phyloP scores from a whole-genome alignment of 208 protist species.

The Porcisia hertigi region DNA sequence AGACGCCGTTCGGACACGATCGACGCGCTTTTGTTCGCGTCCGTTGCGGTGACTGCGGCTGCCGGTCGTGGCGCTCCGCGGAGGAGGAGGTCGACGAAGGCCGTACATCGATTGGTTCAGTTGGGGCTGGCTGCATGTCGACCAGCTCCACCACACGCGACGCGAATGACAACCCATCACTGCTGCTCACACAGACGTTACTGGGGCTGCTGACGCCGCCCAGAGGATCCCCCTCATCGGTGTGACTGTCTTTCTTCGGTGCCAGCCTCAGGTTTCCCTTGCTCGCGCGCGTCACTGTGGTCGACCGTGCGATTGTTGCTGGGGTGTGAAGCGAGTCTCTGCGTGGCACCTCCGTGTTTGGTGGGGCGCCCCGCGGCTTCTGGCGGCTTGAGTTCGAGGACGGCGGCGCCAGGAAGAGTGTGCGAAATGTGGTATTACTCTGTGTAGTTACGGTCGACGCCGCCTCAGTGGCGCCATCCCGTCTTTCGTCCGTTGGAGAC shows the following conservation, averaged over 20 bases:
- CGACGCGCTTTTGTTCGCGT: neutral
- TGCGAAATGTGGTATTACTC: neutral
- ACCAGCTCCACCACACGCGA: conserved; percentile 15
- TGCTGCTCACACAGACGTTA: neutral
- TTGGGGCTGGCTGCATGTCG: neutral
- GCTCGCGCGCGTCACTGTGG: neutral
- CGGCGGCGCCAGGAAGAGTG: neutral
- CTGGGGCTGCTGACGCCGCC: neutral
- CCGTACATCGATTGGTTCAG: neutral
- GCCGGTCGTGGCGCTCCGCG: neutral
- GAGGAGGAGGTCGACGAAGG: neutral
- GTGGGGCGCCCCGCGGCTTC: neutral
- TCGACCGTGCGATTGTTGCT: neutral
- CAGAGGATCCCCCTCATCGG: neutral
- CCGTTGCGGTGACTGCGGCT: neutral
- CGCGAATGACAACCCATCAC: neutral
- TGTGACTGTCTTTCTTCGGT: neutral
- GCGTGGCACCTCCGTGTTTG: neutral
- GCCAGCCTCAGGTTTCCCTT: neutral
- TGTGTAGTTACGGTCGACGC: neutral
- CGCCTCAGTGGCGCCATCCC: neutral
- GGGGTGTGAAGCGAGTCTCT: conserved; percentile 1
- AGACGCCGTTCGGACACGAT: conserved; percentile 14
- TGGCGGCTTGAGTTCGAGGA: neutral
- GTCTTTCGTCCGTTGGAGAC: neutral